Base-by-base conservation (phyloP, 1,284 basidiomycete species). In the Trichosporon ovoides region DNA sequence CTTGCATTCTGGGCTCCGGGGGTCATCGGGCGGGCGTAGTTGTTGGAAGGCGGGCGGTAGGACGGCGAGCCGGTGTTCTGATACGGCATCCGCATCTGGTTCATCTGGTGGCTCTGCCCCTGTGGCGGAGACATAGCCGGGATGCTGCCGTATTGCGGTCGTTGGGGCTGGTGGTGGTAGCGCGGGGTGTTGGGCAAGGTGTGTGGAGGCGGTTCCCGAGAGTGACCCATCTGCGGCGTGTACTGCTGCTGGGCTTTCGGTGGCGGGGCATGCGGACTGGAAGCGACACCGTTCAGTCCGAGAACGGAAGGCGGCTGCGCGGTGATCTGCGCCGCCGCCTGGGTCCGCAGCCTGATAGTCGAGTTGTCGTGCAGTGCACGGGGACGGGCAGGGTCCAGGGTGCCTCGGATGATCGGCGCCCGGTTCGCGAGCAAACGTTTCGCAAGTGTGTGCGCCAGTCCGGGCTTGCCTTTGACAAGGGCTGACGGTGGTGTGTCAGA, bases 321-420 rank as follows among this genome's bases (percentile, higher is more conserved):
- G 34, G 36, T 38, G n/a, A 60, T 57, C 11, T 58, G 53, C 6
- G 61, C 61, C 6, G 40, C 53, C 1, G 62, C 55, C 28, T 59
- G 60, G 1, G 60, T 51, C 11, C 58, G 53, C 2, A 64, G 55
- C 7, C 53, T 55, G 31, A 61, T 53, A 14, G 63, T 64, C 24
- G 55, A 57, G 37, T 61, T 61, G 46, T 76, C 74, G 56, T 73
- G 71, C 18, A 76, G 55, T 18, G 74, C 74, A 24, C 64, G 65
- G 5, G 69, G 66, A 3, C 74, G 69, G 7, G 69, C 64, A 7
- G 69, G 69, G 59, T 76, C 73, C 7, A 74, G 65, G 11, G 68
- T 74, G 11, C 74, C 74, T 3, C 74, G 68, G 13, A 74, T 64
- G 18, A 59, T 46, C 3, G 74, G 73, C 2, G 59, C 58, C 16